phyloP scores from a whole-genome alignment of 345 rosid genomes.

The Murraya koenigii region DNA sequence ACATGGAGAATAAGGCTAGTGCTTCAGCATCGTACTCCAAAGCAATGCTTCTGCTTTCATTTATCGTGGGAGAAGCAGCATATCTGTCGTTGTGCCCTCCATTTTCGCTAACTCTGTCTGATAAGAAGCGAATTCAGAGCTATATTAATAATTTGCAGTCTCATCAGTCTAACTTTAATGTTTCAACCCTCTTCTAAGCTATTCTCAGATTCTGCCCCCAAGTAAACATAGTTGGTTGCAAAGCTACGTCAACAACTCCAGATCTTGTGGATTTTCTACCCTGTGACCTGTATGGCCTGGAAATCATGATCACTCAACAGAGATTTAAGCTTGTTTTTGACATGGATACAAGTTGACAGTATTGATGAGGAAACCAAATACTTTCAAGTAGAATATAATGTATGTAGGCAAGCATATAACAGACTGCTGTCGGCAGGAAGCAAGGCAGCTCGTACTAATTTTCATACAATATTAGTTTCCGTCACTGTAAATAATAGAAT shows the following conservation, averaged over 20 bases:
- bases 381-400: not conserved
- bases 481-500: not conserved
- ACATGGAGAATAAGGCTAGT: slow-evolving; percentile 45
- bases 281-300: not conserved
- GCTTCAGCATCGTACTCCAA: slow-evolving; percentile 60
- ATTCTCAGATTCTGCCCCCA: slow-evolving; percentile 8
- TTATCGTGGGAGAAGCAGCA: slow-evolving; percentile 57
- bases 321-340: slow-evolving; percentile 16
- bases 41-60: slow-evolving; percentile 65
- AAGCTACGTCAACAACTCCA: slow-evolving; percentile 12
- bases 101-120: slow-evolving; percentile 43
- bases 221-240: slow-evolving; percentile 22
- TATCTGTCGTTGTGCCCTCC: slow-evolving; percentile 59
- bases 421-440: not conserved
- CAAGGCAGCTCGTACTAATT: not conserved
- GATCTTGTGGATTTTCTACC: not conserved
- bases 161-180: slow-evolving; percentile 41
- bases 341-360: slow-evolving; percentile 1
- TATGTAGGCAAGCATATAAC: not conserved
- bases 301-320: slow-evolving; percentile 3
- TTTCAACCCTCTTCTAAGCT: slow-evolving; percentile 15
- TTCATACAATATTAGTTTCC: too few relatives aligned
- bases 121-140: slow-evolving; percentile 49
- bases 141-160: slow-evolving; percentile 55
- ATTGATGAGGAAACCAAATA: not conserved